phyloP scores from a whole-genome alignment of 768 basidiomycete species.

The Fomitopsis pulvina region DNA sequence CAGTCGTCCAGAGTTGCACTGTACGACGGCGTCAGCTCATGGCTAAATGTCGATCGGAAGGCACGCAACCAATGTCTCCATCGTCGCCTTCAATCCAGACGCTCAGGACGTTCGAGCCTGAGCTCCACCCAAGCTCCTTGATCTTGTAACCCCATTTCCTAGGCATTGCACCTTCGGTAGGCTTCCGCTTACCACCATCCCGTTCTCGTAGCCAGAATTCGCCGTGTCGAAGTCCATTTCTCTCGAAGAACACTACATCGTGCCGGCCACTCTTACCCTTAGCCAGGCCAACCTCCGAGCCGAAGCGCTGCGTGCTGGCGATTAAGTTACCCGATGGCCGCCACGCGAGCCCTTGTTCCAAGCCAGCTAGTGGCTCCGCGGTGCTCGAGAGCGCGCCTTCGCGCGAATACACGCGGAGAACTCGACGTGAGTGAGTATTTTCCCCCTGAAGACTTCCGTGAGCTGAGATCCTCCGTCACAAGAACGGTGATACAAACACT shows the following conservation, averaged over 20 bases:
- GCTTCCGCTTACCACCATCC: not conserved
- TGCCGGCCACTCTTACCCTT: slow-evolving; percentile 61
- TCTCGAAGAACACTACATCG: slow-evolving; percentile 91
- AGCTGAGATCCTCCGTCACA: slow-evolving; percentile 23
- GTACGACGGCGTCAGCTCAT: not conserved
- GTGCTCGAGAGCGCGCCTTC: slow-evolving; percentile 75
- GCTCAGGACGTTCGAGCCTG: slow-evolving; percentile 78
- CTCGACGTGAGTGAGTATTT: slow-evolving; percentile 31
- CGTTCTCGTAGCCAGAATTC: slow-evolving; percentile 64
- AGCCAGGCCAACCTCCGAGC: slow-evolving; percentile 30
- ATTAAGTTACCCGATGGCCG: slow-evolving; percentile 86
- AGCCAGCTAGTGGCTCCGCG: slow-evolving; percentile 73
- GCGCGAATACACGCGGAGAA: slow-evolving; percentile 70
- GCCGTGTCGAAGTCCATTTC: slow-evolving; percentile 89
- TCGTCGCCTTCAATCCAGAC: slow-evolving; percentile 73
- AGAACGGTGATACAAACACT: not conserved
- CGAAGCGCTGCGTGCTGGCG: slow-evolving; percentile 74
- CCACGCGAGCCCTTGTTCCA: slow-evolving; percentile 81
- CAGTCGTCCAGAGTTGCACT: slow-evolving; percentile 93
- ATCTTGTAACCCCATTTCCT: slow-evolving; percentile 64
- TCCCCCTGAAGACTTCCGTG: not conserved
- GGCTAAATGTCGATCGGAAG: slow-evolving; percentile 4
- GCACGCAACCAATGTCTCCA: slow-evolving; percentile 63
- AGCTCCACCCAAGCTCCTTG: slow-evolving; percentile 77
- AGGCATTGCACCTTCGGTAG: slow-evolving; percentile 3